Evolutionary conservation across 805 yeast genomes (phyloP), one percentile per base, ranked within the genome.

Genomic region (Sungouiozyma intestinalis): DNA sequence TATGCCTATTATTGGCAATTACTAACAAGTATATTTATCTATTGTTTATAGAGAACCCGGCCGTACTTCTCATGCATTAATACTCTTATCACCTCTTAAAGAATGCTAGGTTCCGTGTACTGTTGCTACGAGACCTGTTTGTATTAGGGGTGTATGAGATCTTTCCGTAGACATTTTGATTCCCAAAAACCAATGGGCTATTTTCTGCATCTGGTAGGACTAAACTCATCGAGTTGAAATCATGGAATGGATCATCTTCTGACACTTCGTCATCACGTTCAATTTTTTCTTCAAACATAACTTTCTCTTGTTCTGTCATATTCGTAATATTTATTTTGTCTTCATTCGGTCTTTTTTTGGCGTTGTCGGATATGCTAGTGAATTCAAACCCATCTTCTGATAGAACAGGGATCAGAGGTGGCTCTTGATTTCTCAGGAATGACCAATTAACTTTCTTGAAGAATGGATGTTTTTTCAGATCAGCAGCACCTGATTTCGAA

Each of bases 401-500:
- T 36, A 86, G 70, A 0, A 82, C 81, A 0, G 99, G 99, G 16
- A 92, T 80, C 79, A 92, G 81, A 15, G 99, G 99, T 1, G 99
- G 97, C 45, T 82, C 81, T 58, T 82, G 90, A 62, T 92, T 84
- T 52, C 97, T 73, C 45, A 92, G 67, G 47, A 92, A 68, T 0
- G 98, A 97, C 99, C 99, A 92, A 58, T 87, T 95, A 1, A 85
- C 79, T 51, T 69, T 81, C 59, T 87, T 90, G 72, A 92, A 92
- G 52, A 88, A 92, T 0, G 85, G 79, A 61, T 92, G 98, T 42
- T 75, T 77, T 58, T 92, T 92, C 41, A 92, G 78, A 57, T 92
- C 99, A 3, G 94, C 81, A 0, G 98, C 98, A 13, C 99, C 99
- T 40, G 86, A 77, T 45, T 83, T 79, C 7, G 95, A 85, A 0